Evolutionary conservation across 306 rosid genomes (phyloP), one percentile per base, ranked within the genome.

Genomic region (Rosa multiflora): DNA sequence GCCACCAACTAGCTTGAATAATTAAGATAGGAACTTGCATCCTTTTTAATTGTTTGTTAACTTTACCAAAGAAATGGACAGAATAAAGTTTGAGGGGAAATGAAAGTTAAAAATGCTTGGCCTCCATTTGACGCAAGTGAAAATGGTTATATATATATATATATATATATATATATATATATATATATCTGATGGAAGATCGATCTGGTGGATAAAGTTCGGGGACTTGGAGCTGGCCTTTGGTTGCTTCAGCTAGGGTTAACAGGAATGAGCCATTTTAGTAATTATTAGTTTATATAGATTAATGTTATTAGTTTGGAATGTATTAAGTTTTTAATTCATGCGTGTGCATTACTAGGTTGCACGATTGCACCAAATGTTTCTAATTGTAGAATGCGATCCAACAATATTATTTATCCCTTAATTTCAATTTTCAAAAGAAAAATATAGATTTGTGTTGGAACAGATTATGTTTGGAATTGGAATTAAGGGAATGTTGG

Each of bases 61-160:
- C 49, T 58, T 74, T 63, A 46, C 75, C 53, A 75, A 53, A 78
- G 47, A 79, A 11, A 63, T 51, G 20, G 71, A 62, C 32, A n/a
- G 67, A 74, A 23, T 42, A 58, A 73, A 46, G 17, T 49, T 72
- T 71, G 75, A 10, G 48, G 48, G 81, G 78, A 42, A 76, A 35
- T 43, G 72, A 80, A 87, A 80, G 80, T 77, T 83, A 40, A 84
- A 79, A 90, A 90, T 93, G 86, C 97, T 86, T 91, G 79, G 53
- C 94, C 86, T 92, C 85, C 84, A 78, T 88, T 80, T 68, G 86
- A 91, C 85, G 95, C 97, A 88, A 93, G 80, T 15, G 18, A 83
- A 68, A 74, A 70, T 69, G 42, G 1, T 77, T 83, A 7, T 78
- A 67, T 73, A 66, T 29, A 29, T 29, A 1, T 29, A 29, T 29